Conservation (phyloP, 257 asterid species). For the Echites panduratus region DNA sequence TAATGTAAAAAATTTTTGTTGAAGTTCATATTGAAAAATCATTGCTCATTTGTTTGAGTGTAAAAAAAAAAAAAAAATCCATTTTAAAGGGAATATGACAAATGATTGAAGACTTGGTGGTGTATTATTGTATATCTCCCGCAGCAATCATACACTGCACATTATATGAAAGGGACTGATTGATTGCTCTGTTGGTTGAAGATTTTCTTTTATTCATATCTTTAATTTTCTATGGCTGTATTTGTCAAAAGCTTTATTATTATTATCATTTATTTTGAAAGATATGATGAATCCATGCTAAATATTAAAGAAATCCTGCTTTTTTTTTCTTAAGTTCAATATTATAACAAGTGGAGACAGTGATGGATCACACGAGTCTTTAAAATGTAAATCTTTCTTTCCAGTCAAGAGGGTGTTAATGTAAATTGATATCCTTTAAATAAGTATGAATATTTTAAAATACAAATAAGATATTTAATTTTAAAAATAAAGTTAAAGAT, state of each 20-base stretch:
- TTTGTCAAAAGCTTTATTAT: background rate
- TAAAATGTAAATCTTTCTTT: too few species aligned
- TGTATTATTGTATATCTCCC: background rate
- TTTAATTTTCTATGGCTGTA: background rate
- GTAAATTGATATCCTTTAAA: too few species aligned
- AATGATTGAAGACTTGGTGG: slow-evolving; percentile 4
- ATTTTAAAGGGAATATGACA: background rate
- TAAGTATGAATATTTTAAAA: too few species aligned
- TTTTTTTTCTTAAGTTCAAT: too few species aligned
- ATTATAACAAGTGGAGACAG: too few species aligned
- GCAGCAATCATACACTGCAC: background rate
- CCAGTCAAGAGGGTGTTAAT: too few species aligned
- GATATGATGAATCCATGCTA: background rate
- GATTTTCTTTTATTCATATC: background rate
- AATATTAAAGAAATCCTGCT: too few species aligned
- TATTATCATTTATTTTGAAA: too few species aligned
- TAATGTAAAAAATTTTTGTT: background rate
- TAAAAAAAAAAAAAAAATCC: background rate
- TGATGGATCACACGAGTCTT: too few species aligned
- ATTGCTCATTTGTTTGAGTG: slow-evolving; percentile 4
- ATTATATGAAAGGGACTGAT: background rate
- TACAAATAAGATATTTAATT: too few species aligned
- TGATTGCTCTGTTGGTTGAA: background rate
- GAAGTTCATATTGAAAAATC: background rate
- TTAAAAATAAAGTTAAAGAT: too few species aligned